A percentile compares a stretch with the other conserved stretches of the same genome.
Evolutionary conservation across 441 rosid genomes (phyloP).

Genomic region (Euphorbia schlechtendalii): DNA sequence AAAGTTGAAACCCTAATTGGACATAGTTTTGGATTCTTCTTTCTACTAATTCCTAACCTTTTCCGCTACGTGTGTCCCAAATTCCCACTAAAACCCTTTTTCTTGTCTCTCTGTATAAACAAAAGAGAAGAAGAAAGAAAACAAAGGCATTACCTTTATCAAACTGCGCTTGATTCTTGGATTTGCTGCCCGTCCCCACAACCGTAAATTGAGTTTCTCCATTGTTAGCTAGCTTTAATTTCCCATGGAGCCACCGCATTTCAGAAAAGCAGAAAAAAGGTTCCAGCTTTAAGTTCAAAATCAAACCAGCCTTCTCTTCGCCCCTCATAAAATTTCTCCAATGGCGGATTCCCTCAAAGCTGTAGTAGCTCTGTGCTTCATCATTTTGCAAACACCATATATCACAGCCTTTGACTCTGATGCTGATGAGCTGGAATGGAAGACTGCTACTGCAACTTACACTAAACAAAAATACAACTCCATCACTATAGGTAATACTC

Average conservation of each 20-base stretch:
- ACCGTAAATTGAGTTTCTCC: constrained; percentile 20
- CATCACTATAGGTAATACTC: constrained; percentile 47
- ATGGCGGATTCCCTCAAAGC: constrained; percentile 32
- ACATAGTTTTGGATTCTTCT: constrained; percentile 13
- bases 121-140: background rate
- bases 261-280: constrained; percentile 16
- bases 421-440: constrained; percentile 45
- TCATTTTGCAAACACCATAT: constrained; percentile 28
- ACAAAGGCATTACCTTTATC: constrained; percentile 11
- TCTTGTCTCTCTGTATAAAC: background rate
- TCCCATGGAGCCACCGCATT: constrained; percentile 2
- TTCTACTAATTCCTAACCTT: constrained; percentile 18
- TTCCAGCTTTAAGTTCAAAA: constrained; percentile 1
- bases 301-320: constrained; percentile 9
- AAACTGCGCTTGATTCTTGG: constrained; percentile 13
- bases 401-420: constrained; percentile 26
- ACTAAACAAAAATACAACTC: constrained; percentile 51
- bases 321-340: constrained; percentile 12
- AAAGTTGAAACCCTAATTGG: constrained; percentile 9
- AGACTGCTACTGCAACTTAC: constrained; percentile 70
- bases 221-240: background rate
- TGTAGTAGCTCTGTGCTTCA: constrained; percentile 28
- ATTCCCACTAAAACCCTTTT: constrained; percentile 8
- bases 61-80: constrained; percentile 16
- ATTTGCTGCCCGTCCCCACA: constrained; percentile 17